Conservation (phyloP, 257 asterid species). For the Mitragyna speciosa region DNA sequence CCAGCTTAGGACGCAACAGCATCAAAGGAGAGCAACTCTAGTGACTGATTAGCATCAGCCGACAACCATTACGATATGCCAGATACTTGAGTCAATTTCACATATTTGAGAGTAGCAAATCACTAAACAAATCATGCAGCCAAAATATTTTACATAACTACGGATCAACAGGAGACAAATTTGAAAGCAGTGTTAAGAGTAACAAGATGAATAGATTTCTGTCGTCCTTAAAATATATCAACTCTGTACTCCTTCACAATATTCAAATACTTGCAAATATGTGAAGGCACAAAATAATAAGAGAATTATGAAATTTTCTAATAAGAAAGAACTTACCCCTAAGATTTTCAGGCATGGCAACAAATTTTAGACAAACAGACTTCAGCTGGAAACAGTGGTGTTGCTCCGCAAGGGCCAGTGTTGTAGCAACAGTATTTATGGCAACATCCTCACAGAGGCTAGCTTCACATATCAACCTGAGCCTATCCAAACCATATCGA, state of each 20-base stretch:
- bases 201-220: background rate
- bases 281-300: background rate
- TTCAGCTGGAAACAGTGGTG: constrained; percentile 94
- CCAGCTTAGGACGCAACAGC: background rate
- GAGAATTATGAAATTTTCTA: background rate
- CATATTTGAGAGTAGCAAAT: background rate
- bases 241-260: background rate
- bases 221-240: background rate
- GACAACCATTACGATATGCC: background rate
- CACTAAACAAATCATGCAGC: background rate
- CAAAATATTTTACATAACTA: background rate
- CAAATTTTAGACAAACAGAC: constrained; percentile 79
- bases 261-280: background rate
- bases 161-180: background rate
- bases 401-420: constrained; percentile 94
- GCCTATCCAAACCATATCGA: constrained; percentile 85
- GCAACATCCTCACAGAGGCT: constrained; percentile 77
- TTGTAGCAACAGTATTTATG: constrained; percentile 93
- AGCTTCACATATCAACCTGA: constrained; percentile 86
- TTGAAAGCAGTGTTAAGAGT: background rate
- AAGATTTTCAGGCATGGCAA: constrained; percentile 79
- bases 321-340: constrained; percentile 44
- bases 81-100: too few relatives aligned
- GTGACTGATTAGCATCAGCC: background rate
- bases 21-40: background rate